Base-by-base conservation (phyloP, 805 yeast species). In the Kuraishia cidri region DNA sequence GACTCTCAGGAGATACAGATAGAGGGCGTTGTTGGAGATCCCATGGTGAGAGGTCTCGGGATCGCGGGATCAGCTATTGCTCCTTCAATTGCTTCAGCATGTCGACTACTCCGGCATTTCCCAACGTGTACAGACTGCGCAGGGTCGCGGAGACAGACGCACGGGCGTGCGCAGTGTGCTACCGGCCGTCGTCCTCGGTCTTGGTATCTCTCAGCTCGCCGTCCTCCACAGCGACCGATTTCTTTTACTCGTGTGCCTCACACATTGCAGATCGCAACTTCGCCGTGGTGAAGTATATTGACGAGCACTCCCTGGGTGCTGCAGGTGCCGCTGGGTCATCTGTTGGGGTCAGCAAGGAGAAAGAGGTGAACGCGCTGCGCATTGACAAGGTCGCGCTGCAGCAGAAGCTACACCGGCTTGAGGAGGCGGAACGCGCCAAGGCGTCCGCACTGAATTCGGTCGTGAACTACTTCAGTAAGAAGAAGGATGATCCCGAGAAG, bases 101-200 rank as follows among this genome's bases (percentile, higher is more conserved):
- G n/a, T n/a, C n/a, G n/a, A n/a, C n/a, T n/a, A n/a, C n/a, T n/a
- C 11, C 28, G n/a, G 58, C 60, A 7, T 56, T 56, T 33, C 35
- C 32, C 4, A 52, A 56, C 29, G 32, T 48, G 4, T 72, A 74
- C 45, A 49, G 42, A 9, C 41, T 58, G 21, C 54, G 69, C 30
- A 53, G 52, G 33, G 79, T 67, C 8, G 62, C 71, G 1, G 56
- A 49, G 1, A 35, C 45, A 3, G 68, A 64, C 34, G 34, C 64
- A 17, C 66, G 58, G 40, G 47, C 79, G 2, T 74, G 81, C 45
- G 40, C 38, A 14, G 48, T 72, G 10, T 74, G 81, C 52, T 72
- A 54, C 48, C 71, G 69, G 40, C 66, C 74, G 2, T 51, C 74
- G 0, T 31, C 51, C 5, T 43, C 63, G 0, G 79, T 73, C 9